These are phyloP conservation scores for Suhomyces bolitotheri DNA, from an alignment of 1,139 yeast species.

Conservation along the genomic window DNA sequence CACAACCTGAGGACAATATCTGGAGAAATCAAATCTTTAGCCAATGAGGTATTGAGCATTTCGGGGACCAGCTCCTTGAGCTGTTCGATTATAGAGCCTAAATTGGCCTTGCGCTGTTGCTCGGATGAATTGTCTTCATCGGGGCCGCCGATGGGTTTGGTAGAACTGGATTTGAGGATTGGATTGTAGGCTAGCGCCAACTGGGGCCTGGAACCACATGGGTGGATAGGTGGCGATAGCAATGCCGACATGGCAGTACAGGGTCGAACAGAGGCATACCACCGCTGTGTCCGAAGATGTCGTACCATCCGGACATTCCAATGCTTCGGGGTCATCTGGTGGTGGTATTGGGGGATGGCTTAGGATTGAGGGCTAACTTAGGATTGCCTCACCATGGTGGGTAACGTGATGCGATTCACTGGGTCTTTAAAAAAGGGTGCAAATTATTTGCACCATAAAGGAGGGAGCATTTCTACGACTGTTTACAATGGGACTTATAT, in stretches of 20 bases:
- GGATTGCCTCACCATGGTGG: too few relatives aligned
- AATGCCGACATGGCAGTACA: neutral
- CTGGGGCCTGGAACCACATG: neutral
- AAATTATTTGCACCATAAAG: too few relatives aligned
- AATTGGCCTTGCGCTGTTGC: constrained; percentile 49
- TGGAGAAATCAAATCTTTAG: constrained; percentile 49
- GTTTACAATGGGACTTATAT: too few relatives aligned
- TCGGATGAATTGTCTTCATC: constrained; percentile 6
- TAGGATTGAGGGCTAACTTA: too few relatives aligned
- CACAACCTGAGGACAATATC: constrained; percentile 60
- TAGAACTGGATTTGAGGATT: constrained; percentile 1
- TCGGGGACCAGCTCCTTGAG: constrained; percentile 58
- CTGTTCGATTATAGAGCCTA: constrained; percentile 58
- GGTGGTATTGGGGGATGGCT: neutral
- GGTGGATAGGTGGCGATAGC: neutral
- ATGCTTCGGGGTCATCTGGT: constrained; percentile 5
- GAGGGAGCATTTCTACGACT: too few relatives aligned
- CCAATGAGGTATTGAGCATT: constrained; percentile 51
- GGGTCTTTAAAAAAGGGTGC: too few relatives aligned
- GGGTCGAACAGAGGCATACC: neutral
- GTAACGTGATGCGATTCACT: too few relatives aligned
- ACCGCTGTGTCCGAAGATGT: neutral
- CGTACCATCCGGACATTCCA: constrained; percentile 3
- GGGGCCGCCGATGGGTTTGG: neutral
- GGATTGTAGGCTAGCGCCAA: neutral